A percentile compares a stretch with the other conserved stretches of the same genome.
phyloP scores from a whole-genome alignment of 495 filamentous ascomycete genomes.

The Stereocaulon alpinum region DNA sequence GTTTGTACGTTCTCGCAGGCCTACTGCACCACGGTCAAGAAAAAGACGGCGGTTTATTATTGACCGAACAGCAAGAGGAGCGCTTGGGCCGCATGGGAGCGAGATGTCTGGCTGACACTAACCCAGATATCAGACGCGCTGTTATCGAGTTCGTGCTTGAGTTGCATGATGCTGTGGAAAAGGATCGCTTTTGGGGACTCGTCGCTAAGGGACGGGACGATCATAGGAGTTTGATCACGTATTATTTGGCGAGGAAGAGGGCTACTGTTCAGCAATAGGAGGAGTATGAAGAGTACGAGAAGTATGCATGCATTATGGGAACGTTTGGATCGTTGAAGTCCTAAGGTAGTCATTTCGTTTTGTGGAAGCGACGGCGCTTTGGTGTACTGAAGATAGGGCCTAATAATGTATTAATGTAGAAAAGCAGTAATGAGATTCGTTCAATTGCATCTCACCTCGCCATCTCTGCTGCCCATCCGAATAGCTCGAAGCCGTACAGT shows the following conservation, averaged over 20 bases:
- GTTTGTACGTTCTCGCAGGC: constrained; percentile 46
- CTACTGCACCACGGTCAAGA: constrained; percentile 31
- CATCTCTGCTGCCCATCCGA: no score
- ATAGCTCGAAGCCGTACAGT: no score
- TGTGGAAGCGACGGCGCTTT: no score
- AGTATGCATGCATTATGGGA: no score
- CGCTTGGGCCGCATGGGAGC: constrained; percentile 46
- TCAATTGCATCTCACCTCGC: not conserved
- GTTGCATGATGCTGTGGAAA: constrained; percentile 57
- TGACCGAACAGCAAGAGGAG: constrained; percentile 16
- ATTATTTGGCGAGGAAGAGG: constrained; percentile 58
- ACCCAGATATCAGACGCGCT: constrained; percentile 69
- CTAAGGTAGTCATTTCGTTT: no score
- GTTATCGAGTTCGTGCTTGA: constrained; percentile 67
- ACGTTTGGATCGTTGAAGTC: no score
- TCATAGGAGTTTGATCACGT: constrained; percentile 67
- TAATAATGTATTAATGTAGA: not conserved
- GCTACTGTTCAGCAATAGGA: constrained; percentile 10
- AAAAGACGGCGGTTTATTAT: constrained; percentile 3
- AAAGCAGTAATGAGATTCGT: not conserved
- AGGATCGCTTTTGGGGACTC: constrained; percentile 53
- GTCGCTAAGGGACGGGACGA: constrained; percentile 53
- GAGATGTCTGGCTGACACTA: constrained; percentile 54
- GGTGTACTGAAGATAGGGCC: not conserved
- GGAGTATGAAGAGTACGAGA: no score